These are phyloP conservation scores for Gnetum montanum DNA, from an alignment of 75 land plant species.

Conservation along the genomic window DNA sequence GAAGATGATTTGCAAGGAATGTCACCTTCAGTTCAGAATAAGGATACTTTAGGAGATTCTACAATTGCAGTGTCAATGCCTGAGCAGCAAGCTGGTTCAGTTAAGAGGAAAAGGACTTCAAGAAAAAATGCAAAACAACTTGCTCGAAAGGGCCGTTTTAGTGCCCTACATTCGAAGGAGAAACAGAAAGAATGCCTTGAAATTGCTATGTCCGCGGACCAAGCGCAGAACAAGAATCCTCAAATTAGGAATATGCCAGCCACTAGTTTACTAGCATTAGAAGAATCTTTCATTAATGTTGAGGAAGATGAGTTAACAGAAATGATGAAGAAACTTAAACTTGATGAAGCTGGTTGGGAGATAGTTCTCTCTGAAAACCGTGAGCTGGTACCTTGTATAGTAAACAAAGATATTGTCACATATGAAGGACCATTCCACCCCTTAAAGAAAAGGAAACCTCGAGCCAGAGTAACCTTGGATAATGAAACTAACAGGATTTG, in stretches of 20 bases:
- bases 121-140: conserved; percentile 4
- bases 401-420: conserved; percentile 26
- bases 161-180: background rate
- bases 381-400: conserved; percentile 36
- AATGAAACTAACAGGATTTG: conserved; percentile 59
- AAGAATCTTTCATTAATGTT: background rate
- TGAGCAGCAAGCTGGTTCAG: background rate
- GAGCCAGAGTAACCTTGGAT: conserved; percentile 73
- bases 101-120: background rate
- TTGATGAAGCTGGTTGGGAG: background rate
- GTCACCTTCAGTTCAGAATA: too few species aligned
- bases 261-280: background rate
- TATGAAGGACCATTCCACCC: conserved; percentile 27
- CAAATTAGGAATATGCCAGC: background rate
- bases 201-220: background rate
- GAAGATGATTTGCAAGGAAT: too few species aligned
- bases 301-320: background rate
- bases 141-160: background rate
- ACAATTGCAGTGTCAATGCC: background rate
- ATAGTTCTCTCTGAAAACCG: conserved; percentile 1
- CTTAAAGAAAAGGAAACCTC: conserved; percentile 26
- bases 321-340: conserved; percentile 7
- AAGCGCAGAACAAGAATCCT: background rate
- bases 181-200: background rate
- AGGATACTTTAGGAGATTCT: background rate